Evolutionary conservation across 805 yeast genomes (phyloP).

Genomic region (Scheffersomyces ergatensis): DNA sequence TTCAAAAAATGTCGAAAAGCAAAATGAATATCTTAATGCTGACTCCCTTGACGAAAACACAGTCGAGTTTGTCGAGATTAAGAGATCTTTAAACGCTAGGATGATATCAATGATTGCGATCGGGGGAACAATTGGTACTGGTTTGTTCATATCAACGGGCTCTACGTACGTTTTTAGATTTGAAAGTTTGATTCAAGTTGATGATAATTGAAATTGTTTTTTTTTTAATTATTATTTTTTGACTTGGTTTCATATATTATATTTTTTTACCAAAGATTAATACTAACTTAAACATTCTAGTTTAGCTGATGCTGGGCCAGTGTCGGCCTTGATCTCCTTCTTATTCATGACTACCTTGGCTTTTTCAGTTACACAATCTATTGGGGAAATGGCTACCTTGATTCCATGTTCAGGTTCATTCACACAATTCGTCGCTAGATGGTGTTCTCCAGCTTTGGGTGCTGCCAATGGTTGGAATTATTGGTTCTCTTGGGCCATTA

Average conservation of each 20-base stretch:
- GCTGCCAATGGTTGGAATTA: slow-evolving; percentile 72
- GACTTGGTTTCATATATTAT: too few relatives aligned
- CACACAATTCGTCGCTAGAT: slow-evolving; percentile 66
- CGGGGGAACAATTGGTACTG: slow-evolving; percentile 81
- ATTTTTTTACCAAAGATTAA: too few relatives aligned
- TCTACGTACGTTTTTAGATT: slow-evolving; percentile 36
- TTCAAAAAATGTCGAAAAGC: slow-evolving; percentile 3
- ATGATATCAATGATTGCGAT: slow-evolving; percentile 75
- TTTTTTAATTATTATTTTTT: too few relatives aligned
- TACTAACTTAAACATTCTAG: too few relatives aligned
- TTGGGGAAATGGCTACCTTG: slow-evolving; percentile 81
- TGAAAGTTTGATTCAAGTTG: too few relatives aligned
- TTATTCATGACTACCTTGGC: slow-evolving; percentile 65
- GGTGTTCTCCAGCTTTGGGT: slow-evolving; percentile 69
- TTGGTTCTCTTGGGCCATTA: slow-evolving; percentile 77
- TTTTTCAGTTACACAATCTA: slow-evolving; percentile 63
- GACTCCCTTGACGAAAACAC: not conserved
- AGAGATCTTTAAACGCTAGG: slow-evolving; percentile 60
- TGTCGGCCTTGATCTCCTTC: slow-evolving; percentile 61
- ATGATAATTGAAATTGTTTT: too few relatives aligned
- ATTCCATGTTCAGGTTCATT: slow-evolving; percentile 70
- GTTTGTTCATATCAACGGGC: slow-evolving; percentile 66
- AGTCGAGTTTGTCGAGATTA: slow-evolving; percentile 34
- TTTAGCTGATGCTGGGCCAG: slow-evolving; percentile 63
- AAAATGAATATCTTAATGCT: not conserved